phyloP scores from a whole-genome alignment of 192 early-diverging fungal genomes.

The Spizellomyces sp. region DNA sequence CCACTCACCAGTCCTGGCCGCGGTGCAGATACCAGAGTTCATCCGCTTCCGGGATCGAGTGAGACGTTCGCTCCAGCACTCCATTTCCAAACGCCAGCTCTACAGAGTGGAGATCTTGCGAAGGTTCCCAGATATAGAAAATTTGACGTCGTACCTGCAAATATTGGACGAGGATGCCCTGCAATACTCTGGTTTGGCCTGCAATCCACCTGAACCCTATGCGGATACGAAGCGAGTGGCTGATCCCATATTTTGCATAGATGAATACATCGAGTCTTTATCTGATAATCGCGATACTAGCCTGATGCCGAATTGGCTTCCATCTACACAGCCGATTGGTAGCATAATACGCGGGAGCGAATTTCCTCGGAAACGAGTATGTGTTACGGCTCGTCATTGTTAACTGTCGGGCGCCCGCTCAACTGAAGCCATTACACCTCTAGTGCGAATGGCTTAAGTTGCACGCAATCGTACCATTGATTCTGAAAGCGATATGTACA shows the following conservation, averaged over 20 bases:
- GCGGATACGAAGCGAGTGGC: not conserved
- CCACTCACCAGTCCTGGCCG: not conserved
- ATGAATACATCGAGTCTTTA: constrained; percentile 40
- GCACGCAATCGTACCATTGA: no score
- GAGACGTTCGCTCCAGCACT: constrained; percentile 72
- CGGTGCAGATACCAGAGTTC: constrained; percentile 78
- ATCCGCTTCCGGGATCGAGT: constrained; percentile 77
- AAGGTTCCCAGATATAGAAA: constrained; percentile 5
- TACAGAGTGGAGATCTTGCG: constrained; percentile 58
- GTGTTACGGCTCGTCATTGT: no score
- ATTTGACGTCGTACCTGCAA: constrained; percentile 8
- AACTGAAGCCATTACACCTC: no score
- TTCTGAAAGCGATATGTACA: no score
- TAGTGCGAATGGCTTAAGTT: no score
- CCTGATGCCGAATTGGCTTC: constrained; percentile 63
- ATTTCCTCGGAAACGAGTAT: no score
- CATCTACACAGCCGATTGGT: not conserved
- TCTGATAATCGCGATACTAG: constrained; percentile 76
- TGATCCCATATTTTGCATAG: constrained; percentile 21
- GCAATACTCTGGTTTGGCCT: not conserved
- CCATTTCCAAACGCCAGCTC: constrained; percentile 65
- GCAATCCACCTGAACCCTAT: not conserved
- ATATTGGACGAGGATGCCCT: constrained; percentile 5
- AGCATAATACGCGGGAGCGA: no score
- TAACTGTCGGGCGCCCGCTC: no score